Percentiles rank a stretch among this genome's conserved stretches.
These are phyloP conservation scores for Coemansia sp. DNA, from an alignment of 192 early-diverging fungal genomes.

Conservation along the genomic window DNA sequence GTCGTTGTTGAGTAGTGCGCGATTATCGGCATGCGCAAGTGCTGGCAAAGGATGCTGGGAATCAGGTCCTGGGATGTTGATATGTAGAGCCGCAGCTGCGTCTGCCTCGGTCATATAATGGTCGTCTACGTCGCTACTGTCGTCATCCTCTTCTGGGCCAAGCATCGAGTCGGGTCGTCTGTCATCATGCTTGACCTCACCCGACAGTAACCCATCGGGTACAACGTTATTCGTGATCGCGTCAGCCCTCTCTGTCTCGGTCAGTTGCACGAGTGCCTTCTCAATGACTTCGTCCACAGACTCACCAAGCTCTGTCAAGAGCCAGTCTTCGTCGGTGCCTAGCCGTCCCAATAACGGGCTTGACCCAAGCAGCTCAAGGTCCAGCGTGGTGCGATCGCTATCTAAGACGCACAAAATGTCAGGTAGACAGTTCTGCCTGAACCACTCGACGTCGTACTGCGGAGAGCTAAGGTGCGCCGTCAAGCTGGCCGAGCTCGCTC, in stretches of 20 bases:
- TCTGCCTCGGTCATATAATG: neutral
- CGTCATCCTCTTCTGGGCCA: constrained; percentile 5
- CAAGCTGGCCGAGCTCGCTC: neutral
- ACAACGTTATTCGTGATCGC: neutral
- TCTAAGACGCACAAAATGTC: constrained; percentile 49
- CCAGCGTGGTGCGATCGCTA: constrained; percentile 25
- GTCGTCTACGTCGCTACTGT: neutral
- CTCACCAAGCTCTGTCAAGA: constrained; percentile 41
- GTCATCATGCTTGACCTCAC: neutral
- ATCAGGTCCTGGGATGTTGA: neutral
- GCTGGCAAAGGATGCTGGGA: neutral
- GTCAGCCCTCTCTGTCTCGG: neutral
- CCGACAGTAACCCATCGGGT: neutral
- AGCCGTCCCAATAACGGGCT: constrained; percentile 42
- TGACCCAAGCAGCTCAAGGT: constrained; percentile 48
- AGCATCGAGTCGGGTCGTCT: constrained; percentile 6
- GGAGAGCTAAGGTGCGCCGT: neutral
- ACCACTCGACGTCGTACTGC: constrained; percentile 51
- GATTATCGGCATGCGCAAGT: neutral
- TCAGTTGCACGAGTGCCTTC: constrained; percentile 17
- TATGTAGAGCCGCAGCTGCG: constrained; percentile 6
- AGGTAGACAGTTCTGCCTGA: constrained; percentile 54
- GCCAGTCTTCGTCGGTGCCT: constrained; percentile 35
- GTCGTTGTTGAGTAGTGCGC: neutral
- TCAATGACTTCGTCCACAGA: constrained; percentile 36